Conservation (phyloP, 2,329 filamentous ascomycete genomes). For the Neofusicoccum kwambonambiense region DNA sequence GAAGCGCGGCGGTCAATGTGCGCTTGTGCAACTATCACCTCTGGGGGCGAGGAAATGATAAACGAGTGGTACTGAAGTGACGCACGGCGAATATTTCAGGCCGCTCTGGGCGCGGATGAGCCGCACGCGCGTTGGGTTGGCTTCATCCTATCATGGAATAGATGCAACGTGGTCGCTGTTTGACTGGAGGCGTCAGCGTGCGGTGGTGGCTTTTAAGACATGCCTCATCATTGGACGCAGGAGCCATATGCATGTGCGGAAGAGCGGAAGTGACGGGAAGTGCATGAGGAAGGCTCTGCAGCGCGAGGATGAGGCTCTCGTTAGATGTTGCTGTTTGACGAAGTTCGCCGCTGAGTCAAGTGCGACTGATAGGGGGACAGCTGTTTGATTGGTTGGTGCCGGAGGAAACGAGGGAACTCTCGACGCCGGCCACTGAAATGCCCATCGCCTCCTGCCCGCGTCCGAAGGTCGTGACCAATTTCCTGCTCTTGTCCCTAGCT, state of each 20-base stretch:
- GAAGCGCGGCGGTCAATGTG: not conserved
- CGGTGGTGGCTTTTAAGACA: not conserved
- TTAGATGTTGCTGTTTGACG: slow-evolving; percentile 18
- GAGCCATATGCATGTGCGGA: not conserved
- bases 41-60: slow-evolving; percentile 8
- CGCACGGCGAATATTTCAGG: not conserved
- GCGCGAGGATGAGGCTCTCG: slow-evolving; percentile 16
- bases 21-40: slow-evolving; percentile 10
- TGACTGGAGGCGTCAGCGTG: not conserved
- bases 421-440: not conserved
- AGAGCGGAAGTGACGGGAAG: not conserved
- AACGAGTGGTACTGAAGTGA: not conserved
- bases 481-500: not conserved
- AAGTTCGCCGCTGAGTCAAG: not conserved
- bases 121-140: not conserved
- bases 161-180: not conserved
- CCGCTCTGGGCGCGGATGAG: not conserved
- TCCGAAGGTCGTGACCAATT: not conserved
- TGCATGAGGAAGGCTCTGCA: slow-evolving; percentile 3
- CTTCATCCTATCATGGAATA: not conserved
- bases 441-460: not conserved
- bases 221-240: not conserved
- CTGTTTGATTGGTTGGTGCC: not conserved
- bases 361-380: not conserved
- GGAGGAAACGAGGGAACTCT: not conserved